These are phyloP conservation scores for Debaryomyces coudertii DNA, from an alignment of 1,139 yeast genomes.

Conservation along the genomic window DNA sequence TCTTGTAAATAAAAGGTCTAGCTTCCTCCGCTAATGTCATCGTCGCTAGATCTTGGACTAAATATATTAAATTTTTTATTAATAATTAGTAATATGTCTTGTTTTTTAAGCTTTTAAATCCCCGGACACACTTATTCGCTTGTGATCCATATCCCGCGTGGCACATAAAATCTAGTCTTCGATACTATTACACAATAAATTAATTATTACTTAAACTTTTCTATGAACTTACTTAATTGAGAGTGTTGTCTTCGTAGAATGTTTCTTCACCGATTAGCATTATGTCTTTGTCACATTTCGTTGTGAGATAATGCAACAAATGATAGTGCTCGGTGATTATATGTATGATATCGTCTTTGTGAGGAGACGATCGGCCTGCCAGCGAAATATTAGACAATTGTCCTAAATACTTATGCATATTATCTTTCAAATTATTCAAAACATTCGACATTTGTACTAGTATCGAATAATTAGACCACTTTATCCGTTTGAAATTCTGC, in stretches of 20 bases:
- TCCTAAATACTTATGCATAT: neutral
- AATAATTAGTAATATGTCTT: neutral
- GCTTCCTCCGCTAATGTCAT: conserved; percentile 5
- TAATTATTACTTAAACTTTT: neutral
- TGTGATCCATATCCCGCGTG: conserved; percentile 6
- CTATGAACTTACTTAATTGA: neutral
- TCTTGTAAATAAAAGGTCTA: conserved; percentile 20
- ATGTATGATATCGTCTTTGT: conserved; percentile 5
- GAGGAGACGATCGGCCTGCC: neutral
- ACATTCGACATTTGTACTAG: neutral
- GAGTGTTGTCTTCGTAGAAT: conserved; percentile 10
- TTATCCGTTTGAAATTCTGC: neutral
- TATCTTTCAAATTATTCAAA: neutral
- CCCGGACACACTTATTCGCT: neutral
- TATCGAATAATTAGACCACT: neutral
- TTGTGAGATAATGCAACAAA: conserved; percentile 4
- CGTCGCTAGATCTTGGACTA: neutral
- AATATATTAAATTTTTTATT: neutral
- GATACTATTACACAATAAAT: neutral
- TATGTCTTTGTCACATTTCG: conserved; percentile 5
- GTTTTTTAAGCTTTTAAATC: neutral
- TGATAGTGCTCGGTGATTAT: conserved; percentile 2
- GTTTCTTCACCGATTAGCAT: conserved; percentile 1
- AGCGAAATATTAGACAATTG: conserved; percentile 3
- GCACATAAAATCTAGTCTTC: neutral